Conservation (phyloP, 2,329 filamentous ascomycete genomes). For the Macrophomina pseudophaseolina region DNA sequence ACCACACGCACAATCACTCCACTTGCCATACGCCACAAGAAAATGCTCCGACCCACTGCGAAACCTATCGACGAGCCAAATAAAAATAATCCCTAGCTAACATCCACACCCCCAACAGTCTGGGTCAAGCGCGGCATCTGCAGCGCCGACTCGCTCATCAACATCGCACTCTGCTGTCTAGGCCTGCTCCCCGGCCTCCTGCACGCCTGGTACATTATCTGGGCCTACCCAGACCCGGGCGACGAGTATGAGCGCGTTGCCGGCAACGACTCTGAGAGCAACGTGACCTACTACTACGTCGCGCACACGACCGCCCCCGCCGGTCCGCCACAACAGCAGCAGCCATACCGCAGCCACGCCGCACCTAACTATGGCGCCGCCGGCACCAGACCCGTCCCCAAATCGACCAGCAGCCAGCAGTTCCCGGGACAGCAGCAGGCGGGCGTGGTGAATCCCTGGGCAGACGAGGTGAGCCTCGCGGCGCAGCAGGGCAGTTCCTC, state of each 20-base stretch:
- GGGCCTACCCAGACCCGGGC: slow-evolving; percentile 83
- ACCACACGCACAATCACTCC: slow-evolving; percentile 6
- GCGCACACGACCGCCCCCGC: slow-evolving; percentile 38
- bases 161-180: slow-evolving; percentile 79
- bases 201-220: slow-evolving; percentile 98
- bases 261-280: slow-evolving; percentile 58
- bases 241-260: slow-evolving; percentile 64
- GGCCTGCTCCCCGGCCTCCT: slow-evolving; percentile 78
- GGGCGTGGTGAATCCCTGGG: slow-evolving; percentile 25
- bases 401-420: slow-evolving; percentile 41
- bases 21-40: background rate
- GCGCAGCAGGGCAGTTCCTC: background rate
- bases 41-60: background rate
- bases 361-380: slow-evolving; percentile 27
- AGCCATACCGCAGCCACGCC: slow-evolving; percentile 25
- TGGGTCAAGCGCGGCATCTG: slow-evolving; percentile 98
- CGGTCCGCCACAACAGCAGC: background rate
- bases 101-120: slow-evolving; percentile 58
- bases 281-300: slow-evolving; percentile 78
- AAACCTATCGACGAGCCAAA: slow-evolving; percentile 10
- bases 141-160: slow-evolving; percentile 90
- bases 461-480: slow-evolving; percentile 11
- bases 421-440: slow-evolving; percentile 49
- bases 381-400: slow-evolving; percentile 50
- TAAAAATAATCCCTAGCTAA: slow-evolving; percentile 23